These are phyloP conservation scores for Linum lewisii DNA, from an alignment of 345 rosid genomes.

Conservation along the genomic window DNA sequence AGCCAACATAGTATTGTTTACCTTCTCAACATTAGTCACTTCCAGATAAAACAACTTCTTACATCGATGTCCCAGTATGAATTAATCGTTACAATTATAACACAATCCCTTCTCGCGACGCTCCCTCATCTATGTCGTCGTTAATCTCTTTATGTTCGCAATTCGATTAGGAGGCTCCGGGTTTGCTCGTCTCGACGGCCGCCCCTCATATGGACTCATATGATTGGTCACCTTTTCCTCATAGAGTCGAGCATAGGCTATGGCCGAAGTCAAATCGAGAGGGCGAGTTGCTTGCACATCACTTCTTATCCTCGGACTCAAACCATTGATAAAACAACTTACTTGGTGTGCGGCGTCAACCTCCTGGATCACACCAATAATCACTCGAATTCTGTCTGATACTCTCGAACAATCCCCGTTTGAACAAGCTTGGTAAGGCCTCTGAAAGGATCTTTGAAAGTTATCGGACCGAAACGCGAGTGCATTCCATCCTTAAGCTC, in stretches of 20 bases:
- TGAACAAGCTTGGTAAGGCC: constrained; percentile 10
- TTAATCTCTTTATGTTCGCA: too few species aligned
- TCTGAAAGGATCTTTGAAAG: not conserved
- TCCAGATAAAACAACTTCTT: too few species aligned
- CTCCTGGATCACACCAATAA: not conserved
- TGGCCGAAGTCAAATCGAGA: not conserved
- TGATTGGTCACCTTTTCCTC: not conserved
- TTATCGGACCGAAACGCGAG: not conserved
- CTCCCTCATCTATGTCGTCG: too few species aligned
- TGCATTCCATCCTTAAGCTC: not conserved
- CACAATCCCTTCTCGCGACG: too few species aligned
- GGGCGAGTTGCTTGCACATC: not conserved
- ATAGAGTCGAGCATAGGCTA: not conserved
- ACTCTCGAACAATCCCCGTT: constrained; percentile 2
- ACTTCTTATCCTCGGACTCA: not conserved
- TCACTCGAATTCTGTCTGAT: constrained; percentile 1
- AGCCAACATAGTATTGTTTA: too few species aligned
- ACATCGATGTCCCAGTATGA: too few species aligned
- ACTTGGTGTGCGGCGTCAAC: constrained; percentile 1
- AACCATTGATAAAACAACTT: constrained; percentile 4
- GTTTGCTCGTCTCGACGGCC: too few species aligned
- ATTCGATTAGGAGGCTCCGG: too few species aligned
- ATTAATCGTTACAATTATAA: too few species aligned
- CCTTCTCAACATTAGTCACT: too few species aligned
- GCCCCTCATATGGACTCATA: not conserved